Evolutionary conservation across 768 basidiomycete genomes (phyloP).

Genomic region (Suillus cothurnatus): DNA sequence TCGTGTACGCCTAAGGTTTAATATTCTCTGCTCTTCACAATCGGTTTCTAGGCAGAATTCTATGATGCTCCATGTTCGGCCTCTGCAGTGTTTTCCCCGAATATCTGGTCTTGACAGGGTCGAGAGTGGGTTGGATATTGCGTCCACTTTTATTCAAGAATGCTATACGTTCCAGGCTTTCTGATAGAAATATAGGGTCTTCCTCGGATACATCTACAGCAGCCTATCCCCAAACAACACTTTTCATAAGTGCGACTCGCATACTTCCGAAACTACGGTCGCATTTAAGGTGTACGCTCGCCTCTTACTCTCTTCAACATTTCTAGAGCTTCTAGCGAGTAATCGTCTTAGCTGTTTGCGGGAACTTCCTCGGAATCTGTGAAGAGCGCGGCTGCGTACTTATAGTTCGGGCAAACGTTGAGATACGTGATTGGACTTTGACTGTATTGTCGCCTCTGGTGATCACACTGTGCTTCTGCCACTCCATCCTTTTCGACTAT

Average conservation of each 20-base stretch:
- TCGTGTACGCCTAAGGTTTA: no score
- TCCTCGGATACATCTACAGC: background rate
- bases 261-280: background rate
- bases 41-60: slow-evolving; percentile 6
- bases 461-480: slow-evolving; percentile 2
- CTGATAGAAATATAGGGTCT: background rate
- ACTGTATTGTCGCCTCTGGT: background rate
- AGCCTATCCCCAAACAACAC: background rate
- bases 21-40: slow-evolving; percentile 3
- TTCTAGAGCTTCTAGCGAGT: background rate
- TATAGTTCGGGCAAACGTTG: background rate
- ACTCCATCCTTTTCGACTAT: slow-evolving; percentile 1
- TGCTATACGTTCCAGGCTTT: background rate
- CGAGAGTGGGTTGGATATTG: background rate
- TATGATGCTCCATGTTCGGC: background rate
- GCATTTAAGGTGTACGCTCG: background rate
- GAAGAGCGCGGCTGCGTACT: background rate
- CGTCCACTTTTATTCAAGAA: background rate
- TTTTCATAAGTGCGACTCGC: background rate
- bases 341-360: no score
- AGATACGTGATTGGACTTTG: background rate
- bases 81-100: background rate
- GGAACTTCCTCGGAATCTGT: slow-evolving; percentile 1
- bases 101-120: background rate
- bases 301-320: background rate